Base-by-base conservation (phyloP, 495 filamentous ascomycete species). In the Achaetomiella virescens region DNA sequence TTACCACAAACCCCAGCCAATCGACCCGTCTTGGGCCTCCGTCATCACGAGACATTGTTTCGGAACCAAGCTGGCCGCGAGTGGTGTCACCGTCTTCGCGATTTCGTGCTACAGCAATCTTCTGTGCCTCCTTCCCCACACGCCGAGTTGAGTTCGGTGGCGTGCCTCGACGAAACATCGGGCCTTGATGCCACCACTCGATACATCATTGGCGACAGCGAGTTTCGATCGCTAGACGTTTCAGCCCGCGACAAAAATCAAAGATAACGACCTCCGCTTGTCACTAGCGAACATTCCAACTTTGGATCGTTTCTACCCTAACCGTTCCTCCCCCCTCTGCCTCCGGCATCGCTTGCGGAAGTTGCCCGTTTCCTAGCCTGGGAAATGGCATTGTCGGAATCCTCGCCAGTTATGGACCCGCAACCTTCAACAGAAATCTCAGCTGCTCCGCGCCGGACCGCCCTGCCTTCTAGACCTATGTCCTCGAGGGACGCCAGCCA, bases 381-480 rank as follows among this genome's bases (percentile, higher is more conserved):
- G 18, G 46, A 21, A 3, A 65, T 65, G 66, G 64, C 64, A 14
- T 43, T 65, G 20, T 57, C 64, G 18, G 61, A 62, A 24, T 17
- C 57, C 0, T 57, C 31, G 25, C 48, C 36, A 41, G 15, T 35
- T 24, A 29, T 55, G 48, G 48, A 57, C 2, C 52, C 60, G 10
- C 57, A 45, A 24, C 17, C 48, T 37, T 41, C 49, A 2, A 52
- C 37, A 51, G 57, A 57, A 17, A 18, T 33, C 17, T 41, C 55
- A 7, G 48, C 58, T 20, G 58, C 55, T 49, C 62, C 64, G 41
- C 47, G 61, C 29, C 61, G 68, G 50, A 69, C 62, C 10, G 66
- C 68, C 9, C 44, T 71, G 9, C 68, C 68, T 11, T 49, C 65
- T 17, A 60, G 59, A 31, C 65, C 68, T 5, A 37, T 61, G 25